A percentile compares a stretch with the other conserved stretches of the same genome.
Evolutionary conservation across 352 stramenopile species (phyloP).

Genomic region (Pythium angustatum): DNA sequence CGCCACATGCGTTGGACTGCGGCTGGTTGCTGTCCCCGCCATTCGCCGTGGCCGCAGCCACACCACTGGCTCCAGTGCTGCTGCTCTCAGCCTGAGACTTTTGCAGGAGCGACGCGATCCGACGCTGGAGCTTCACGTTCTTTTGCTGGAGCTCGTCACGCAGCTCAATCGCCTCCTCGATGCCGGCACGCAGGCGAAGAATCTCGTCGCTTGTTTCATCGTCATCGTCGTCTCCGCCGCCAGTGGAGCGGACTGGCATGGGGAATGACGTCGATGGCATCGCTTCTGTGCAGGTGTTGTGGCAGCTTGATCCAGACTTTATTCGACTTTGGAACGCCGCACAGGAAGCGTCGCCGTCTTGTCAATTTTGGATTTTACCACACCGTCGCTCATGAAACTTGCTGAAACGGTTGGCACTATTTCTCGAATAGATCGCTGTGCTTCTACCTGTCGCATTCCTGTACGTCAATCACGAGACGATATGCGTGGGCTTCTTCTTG

Average conservation of each 20-base stretch:
- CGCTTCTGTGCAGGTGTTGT: neutral
- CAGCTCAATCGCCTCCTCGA: slow-evolving; percentile 52
- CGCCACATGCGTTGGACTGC: slow-evolving; percentile 7
- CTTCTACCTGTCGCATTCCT: neutral
- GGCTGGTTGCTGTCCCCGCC: slow-evolving; percentile 14
- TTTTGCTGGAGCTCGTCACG: slow-evolving; percentile 73
- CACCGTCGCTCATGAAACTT: neutral
- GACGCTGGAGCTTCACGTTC: slow-evolving; percentile 79
- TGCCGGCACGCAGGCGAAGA: slow-evolving; percentile 44
- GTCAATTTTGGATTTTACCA: neutral
- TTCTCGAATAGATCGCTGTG: neutral
- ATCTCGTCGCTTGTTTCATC: slow-evolving; percentile 46
- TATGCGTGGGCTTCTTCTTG: neutral
- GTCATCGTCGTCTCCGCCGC: slow-evolving; percentile 39
- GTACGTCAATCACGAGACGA: neutral
- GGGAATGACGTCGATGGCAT: neutral
- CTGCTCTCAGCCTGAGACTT: slow-evolving; percentile 61
- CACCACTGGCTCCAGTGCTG: slow-evolving; percentile 5
- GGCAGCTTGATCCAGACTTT: neutral
- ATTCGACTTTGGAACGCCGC: no score
- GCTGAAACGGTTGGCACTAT: neutral
- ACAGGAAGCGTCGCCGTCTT: neutral
- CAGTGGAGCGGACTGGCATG: neutral
- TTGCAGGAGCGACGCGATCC: slow-evolving; percentile 66
- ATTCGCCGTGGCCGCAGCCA: neutral